Base-by-base conservation (phyloP, 2,329 filamentous ascomycete species). In the Emmonsiellopsis sp. region DNA sequence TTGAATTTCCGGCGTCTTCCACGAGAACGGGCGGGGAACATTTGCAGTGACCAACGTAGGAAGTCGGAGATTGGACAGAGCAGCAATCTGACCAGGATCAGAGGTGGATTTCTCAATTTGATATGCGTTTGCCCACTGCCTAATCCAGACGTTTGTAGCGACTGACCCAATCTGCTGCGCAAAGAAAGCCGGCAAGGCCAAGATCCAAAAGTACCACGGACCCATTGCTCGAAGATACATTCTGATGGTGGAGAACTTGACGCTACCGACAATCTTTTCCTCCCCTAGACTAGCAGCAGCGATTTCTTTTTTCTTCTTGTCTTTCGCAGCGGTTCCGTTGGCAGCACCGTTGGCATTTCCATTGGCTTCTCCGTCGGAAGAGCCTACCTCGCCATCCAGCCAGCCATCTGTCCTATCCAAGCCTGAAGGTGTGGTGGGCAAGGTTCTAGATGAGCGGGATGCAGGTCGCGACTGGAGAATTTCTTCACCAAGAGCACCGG, bases 51-150 rank as follows among this genome's bases (percentile, higher is more conserved):
- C 69, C 55, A 71, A 66, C 1, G 65, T 68, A 3, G 71, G 67
- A 8, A 63, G 57, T 56, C 70, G 69, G 51, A 72, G 58, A 42
- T 67, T 61, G 8, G 67, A 58, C 33, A 65, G 60, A 6, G 68
- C 76, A 66, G 53, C 75, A 71, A 59, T 79, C 54, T 43, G 71
- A 63, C 58, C 62, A 21, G 68, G 66, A 53, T 67, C 62, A 46
- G 55, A 32, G 5, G 57, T 55, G 31, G 51, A 65, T 54, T 68
- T 69, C 49, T 77, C 77, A 55, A 64, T 72, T 53, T 78, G 79
- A 66, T 97, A 97, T 56, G 93, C 86, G 66, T 96, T 95, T 13
- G 92, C 87, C 93, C 93, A 98, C 67, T 92, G 78, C 61, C 88
- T 82, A 62, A 98, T 95, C 93, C 93, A 98, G 49, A 96, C 72